Evolutionary conservation across 2,329 filamentous ascomycete genomes (phyloP), one percentile per base, ranked within the genome.

Genomic region (Xylaria multiplex): DNA sequence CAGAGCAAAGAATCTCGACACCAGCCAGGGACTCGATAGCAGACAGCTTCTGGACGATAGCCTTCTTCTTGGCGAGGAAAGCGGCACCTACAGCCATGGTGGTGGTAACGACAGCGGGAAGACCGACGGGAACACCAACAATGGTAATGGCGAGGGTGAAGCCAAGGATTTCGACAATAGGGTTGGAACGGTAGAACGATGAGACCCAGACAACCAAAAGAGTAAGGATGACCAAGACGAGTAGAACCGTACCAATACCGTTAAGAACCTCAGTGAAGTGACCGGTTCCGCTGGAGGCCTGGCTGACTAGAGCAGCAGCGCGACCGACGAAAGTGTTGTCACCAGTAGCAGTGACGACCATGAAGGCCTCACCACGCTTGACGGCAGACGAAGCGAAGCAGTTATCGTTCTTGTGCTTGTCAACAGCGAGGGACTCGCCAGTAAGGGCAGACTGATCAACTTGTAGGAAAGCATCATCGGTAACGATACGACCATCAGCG

Each of bases 71-170:
- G 76, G 93, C 93, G 66, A 97, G 88, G 81, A 96, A 96, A 70
- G 93, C 91, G 71, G 93, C 93, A 83, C 93, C 93, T 79, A 97
- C 93, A 78, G 93, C 93, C 93, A 97, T 96, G 77, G 93, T 97
- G 74, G 93, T 97, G 75, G 93, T 97, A 67, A 96, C 93, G 82
- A 97, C 93, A 73, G 92, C 93, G 67, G 93, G 93, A 71, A 97
- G 92, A 90, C 93, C 93, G 81, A 97, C 93, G 61, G 93, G 93
- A 30, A 97, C 93, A 86, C 93, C 93, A 69, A 96, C 92, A 71
- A 97, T 95, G 74, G 92, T 96, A 74, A 97, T 94, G 71, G 91
- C 93, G 50, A 97, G 86, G 62, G 93, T 96, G 83, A 93, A 96
- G 71, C 91, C 86, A 54, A 97, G 88, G 66, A 97, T 96, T 6